Percentiles rank a stretch among this genome's conserved stretches.
These are phyloP conservation scores for Curvularia lunata DNA, from an alignment of 2,329 filamentous ascomycete genomes.

Conservation along the genomic window DNA sequence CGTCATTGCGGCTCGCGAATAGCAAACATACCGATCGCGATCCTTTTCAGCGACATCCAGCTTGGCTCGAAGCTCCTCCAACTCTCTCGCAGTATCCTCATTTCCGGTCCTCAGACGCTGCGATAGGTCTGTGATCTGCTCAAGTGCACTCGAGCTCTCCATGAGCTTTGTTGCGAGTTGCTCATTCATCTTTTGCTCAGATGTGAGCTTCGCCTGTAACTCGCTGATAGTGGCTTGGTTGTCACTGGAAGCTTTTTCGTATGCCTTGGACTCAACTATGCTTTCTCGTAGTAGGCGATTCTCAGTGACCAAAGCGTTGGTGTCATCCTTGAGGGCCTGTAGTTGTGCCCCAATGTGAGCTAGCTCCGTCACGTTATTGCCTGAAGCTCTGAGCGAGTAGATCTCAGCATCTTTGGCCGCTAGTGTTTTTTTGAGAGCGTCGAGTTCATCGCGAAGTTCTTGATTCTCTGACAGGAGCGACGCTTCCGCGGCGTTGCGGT, in stretches of 20 bases:
- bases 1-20: not conserved
- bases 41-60: not conserved
- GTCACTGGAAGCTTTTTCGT: not conserved
- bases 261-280: not conserved
- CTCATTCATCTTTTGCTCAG: not conserved
- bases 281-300: not conserved
- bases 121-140: not conserved
- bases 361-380: not conserved
- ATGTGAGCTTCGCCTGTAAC: not conserved
- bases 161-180: not conserved
- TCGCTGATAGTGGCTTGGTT: not conserved
- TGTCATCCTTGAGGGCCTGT: not conserved
- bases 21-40: slow-evolving; percentile 3
- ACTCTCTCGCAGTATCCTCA: not conserved
- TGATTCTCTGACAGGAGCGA: not conserved
- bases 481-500: not conserved
- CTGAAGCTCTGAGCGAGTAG: not conserved
- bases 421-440: not conserved
- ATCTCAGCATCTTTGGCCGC: not conserved
- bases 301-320: not conserved
- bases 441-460: not conserved
- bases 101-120: not conserved
- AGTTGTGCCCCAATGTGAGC: not conserved
- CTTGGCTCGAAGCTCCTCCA: not conserved
- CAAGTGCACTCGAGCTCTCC: not conserved